These are phyloP conservation scores for Acanthamoeba healyi DNA, from an alignment of 208 protist genomes.

Conservation along the genomic window DNA sequence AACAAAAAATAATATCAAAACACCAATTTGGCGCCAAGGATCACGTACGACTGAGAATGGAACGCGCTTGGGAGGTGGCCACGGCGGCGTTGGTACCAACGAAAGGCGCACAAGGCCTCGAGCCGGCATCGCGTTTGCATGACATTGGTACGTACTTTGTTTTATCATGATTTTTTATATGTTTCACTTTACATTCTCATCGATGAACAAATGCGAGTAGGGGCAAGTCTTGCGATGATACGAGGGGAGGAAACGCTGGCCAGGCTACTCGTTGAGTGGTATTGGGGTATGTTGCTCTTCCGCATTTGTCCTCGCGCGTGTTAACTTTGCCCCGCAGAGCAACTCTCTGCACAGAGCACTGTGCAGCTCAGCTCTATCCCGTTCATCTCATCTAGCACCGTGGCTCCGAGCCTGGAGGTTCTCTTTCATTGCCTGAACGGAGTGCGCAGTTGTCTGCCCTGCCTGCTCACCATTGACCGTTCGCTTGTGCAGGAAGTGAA, in stretches of 20 bases:
- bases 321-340: background rate
- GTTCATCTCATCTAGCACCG: background rate
- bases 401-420: background rate
- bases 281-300: constrained; percentile 12
- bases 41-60: background rate
- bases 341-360: background rate
- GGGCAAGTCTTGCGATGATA: background rate
- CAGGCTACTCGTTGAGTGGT: constrained; percentile 18
- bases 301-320: background rate
- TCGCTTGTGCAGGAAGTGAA: constrained; percentile 2
- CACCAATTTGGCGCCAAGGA: background rate
- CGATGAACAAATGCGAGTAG: background rate
- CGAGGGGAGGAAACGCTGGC: background rate
- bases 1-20: background rate
- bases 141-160: too few relatives aligned
- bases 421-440: background rate
- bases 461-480: background rate
- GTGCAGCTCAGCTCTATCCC: background rate
- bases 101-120: background rate
- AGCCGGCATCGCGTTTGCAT: background rate
- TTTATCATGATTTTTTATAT: background rate
- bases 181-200: background rate
- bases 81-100: background rate
- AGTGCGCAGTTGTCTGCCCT: background rate
- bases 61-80: background rate